Evolutionary conservation across 495 filamentous ascomycete species (phyloP), one percentile per base, ranked within the genome.

Genomic region (Bryoglossum gracile): DNA sequence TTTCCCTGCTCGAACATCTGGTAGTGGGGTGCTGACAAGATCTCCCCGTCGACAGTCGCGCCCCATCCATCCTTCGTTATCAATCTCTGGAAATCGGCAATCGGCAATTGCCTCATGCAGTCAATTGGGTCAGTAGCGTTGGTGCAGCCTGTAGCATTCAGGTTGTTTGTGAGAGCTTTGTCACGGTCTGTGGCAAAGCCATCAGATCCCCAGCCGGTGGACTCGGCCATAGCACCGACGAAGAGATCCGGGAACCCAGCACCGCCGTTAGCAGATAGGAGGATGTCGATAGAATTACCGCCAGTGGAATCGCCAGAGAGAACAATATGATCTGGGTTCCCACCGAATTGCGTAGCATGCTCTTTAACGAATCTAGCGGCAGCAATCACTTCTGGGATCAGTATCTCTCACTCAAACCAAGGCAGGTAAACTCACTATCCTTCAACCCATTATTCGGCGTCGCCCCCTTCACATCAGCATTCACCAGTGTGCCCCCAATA

Each of bases 281-380:
- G 78, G 35, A 84, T 64, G 5, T 76, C 77, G 3, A 88, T 73
- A 0, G 78, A 78, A 1, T 70, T 80, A 8, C 75, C 84, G n/a
- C 86, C 86, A 8, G 83, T 84, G 21, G 78, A 83, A n/a, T 75
- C 76, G 43, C 86, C 83, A 48, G 79, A 74, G 25, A 89, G 74
- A 18, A 83, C 77, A 24, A 88, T 76, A 52, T 84, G 83, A 19
- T 75, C 51, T 0, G 82, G 81, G 54, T 90, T 75, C 22, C 86
- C 85, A 32, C 84, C 86, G 52, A 90, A 88, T 69, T 84, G 50
- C 8, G n/a, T 22, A 9, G 26, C 26, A 13, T 30, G 13, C 26
- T 30, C 13, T 13, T 30, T 30, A 5, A 30, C 26, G 6, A 5
- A 30, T 13, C 26, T 30, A 5, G 13, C 26, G 13, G 26, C 26